Evolutionary conservation across 352 stramenopile species (phyloP).

Genomic region (Globisporangium apiculatum): DNA sequence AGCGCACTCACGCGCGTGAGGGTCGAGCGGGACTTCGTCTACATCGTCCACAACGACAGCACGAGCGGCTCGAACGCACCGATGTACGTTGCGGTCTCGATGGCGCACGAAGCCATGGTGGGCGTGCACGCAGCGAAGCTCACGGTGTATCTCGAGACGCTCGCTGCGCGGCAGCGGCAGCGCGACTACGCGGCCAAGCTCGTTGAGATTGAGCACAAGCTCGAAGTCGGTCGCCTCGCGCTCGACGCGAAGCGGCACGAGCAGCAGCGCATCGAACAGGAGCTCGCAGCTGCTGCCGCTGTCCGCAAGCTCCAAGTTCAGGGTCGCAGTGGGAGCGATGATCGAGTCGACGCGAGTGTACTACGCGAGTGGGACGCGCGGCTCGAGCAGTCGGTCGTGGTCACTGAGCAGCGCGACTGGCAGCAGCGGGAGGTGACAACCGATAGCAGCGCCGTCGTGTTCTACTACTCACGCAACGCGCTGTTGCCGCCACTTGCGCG

Average conservation of each 20-base stretch:
- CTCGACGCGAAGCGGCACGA: slow-evolving; percentile 58
- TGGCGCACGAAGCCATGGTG: slow-evolving; percentile 49
- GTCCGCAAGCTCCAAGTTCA: slow-evolving; percentile 10
- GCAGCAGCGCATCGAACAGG: slow-evolving; percentile 49
- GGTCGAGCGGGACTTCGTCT: slow-evolving; percentile 44
- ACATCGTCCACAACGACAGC: slow-evolving; percentile 40
- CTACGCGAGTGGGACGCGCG: slow-evolving; percentile 43
- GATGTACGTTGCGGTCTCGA: slow-evolving; percentile 37
- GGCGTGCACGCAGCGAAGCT: slow-evolving; percentile 39
- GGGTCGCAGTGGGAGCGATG: slow-evolving; percentile 3
- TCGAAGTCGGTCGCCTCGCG: slow-evolving; percentile 41
- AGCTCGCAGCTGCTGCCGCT: slow-evolving; percentile 32
- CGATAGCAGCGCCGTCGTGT: slow-evolving; percentile 45
- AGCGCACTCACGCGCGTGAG: slow-evolving; percentile 32
- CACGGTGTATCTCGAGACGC: slow-evolving; percentile 31
- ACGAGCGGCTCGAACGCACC: slow-evolving; percentile 32
- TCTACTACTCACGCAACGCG: slow-evolving; percentile 61
- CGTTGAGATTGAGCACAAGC: slow-evolving; percentile 58
- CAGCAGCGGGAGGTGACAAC: slow-evolving; percentile 45
- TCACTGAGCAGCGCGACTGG: slow-evolving; percentile 47
- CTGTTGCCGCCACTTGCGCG: slow-evolving; percentile 29
- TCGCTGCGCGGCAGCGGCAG: slow-evolving; percentile 32
- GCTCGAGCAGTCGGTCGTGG: slow-evolving; percentile 32
- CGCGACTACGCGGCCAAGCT: slow-evolving; percentile 50
- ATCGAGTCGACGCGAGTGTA: slow-evolving; percentile 1